Conservation (phyloP, 2,329 filamentous ascomycete species). For the Colletotrichum melonis region DNA sequence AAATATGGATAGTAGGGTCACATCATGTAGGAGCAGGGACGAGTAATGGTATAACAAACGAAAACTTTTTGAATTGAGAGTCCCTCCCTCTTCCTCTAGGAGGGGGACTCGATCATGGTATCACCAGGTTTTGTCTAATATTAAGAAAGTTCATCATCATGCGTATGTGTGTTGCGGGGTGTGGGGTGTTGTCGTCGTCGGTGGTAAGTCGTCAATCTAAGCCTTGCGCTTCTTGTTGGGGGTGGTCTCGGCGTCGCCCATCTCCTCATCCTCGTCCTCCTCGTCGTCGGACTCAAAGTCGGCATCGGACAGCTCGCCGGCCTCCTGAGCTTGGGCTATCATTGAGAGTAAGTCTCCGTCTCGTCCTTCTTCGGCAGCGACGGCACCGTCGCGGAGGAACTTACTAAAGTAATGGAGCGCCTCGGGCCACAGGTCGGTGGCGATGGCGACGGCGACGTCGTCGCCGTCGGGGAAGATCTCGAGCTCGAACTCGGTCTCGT, state of each 20-base stretch:
- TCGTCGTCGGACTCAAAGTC: slow-evolving; percentile 76
- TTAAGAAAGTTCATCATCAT: slow-evolving; percentile 5
- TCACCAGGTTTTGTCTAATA: slow-evolving; percentile 24
- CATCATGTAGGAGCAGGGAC: background rate
- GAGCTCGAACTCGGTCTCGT: slow-evolving; percentile 73
- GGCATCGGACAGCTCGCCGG: slow-evolving; percentile 73
- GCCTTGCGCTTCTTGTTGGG: slow-evolving; percentile 53
- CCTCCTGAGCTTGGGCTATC: slow-evolving; percentile 76
- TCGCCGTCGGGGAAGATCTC: slow-evolving; percentile 93
- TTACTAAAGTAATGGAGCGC: slow-evolving; percentile 93
- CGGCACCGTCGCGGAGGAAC: slow-evolving; percentile 48
- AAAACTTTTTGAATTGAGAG: slow-evolving; percentile 23
- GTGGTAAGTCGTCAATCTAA: background rate
- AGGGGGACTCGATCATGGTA: slow-evolving; percentile 25
- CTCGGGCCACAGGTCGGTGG: slow-evolving; percentile 89
- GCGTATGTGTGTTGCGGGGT: background rate
- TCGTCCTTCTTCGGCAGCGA: background rate
- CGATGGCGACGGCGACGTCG: slow-evolving; percentile 81
- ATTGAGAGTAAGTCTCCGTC: slow-evolving; percentile 33
- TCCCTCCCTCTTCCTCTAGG: background rate
- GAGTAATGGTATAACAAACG: background rate
- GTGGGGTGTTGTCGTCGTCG: background rate
- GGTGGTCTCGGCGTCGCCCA: slow-evolving; percentile 51
- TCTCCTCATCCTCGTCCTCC: slow-evolving; percentile 64
- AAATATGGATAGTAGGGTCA: background rate